Conservation (phyloP, 2,329 filamentous ascomycete species). For the Ilyonectria robusta region DNA sequence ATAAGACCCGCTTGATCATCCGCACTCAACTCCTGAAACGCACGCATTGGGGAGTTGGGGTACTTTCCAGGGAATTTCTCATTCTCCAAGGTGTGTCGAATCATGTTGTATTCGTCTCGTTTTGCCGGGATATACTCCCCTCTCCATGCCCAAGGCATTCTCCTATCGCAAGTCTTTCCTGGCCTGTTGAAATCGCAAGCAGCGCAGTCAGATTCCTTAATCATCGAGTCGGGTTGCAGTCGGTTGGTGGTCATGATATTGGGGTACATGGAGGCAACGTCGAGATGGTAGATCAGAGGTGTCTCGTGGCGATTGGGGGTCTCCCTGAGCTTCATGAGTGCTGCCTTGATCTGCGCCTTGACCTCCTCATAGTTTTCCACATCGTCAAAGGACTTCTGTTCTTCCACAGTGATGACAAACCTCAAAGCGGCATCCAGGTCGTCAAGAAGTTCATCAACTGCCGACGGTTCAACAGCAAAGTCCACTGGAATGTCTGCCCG, state of each 20-base stretch:
- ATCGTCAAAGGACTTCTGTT: conserved; percentile 85
- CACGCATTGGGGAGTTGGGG: conserved; percentile 77
- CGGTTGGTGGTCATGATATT: conserved; percentile 99
- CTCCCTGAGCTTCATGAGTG: conserved; percentile 79
- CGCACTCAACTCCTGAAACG: conserved; percentile 83
- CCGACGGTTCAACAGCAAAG: conserved; percentile 89
- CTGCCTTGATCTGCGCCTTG: conserved; percentile 83
- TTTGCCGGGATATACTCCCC: conserved; percentile 97
- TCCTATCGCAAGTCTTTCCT: conserved; percentile 95
- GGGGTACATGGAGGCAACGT: conserved; percentile 99
- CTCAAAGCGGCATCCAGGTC: conserved; percentile 91
- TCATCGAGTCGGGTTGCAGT: conserved; percentile 98
- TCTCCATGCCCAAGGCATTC: conserved; percentile 97
- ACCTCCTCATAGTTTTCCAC: conserved; percentile 87
- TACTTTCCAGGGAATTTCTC: conserved; percentile 89
- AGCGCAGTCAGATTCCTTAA: conserved; percentile 94
- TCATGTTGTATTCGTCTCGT: conserved; percentile 99
- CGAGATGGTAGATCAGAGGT: conserved; percentile 96
- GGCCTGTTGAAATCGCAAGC: conserved; percentile 98
- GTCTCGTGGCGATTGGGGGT: conserved; percentile 88
- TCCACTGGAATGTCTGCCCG: conserved; percentile 95
- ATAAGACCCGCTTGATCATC: conserved; percentile 88
- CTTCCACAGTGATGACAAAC: conserved; percentile 89
- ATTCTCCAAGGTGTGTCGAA: conserved; percentile 89
- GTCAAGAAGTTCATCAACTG: conserved; percentile 87